These are phyloP conservation scores for Termitomyces sp. DNA, from an alignment of 768 basidiomycete species.

Conservation along the genomic window DNA sequence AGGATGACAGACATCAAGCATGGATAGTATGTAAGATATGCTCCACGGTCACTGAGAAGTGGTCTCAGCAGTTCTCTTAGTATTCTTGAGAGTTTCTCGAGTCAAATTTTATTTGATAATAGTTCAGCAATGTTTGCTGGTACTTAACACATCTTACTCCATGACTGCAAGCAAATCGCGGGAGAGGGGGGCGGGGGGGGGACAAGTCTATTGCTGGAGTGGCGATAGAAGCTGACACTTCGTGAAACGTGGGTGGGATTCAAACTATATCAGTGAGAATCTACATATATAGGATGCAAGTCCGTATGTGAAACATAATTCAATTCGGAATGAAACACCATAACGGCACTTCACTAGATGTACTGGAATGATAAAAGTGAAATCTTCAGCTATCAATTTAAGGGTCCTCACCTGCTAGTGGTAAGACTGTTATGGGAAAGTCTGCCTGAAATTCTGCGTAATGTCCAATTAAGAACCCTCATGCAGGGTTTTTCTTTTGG, in stretches of 20 bases:
- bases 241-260: neutral
- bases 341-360: constrained; percentile 13
- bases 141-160: neutral
- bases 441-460: constrained; percentile 75
- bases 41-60: neutral
- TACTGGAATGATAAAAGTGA: constrained; percentile 12
- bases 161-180: neutral
- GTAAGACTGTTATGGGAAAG: constrained; percentile 58
- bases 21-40: neutral
- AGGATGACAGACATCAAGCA: neutral
- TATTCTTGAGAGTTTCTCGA: neutral
- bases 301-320: neutral
- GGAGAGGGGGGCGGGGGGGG: neutral
- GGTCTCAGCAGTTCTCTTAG: neutral
- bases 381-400: neutral
- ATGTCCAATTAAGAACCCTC: constrained; percentile 68
- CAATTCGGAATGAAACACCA: too few species aligned
- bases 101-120: neutral
- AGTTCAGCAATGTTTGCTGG: neutral
- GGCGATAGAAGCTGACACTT: neutral
- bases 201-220: too few species aligned
- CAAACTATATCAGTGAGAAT: neutral
- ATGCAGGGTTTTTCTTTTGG: constrained; percentile 58
- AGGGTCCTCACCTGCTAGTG: constrained; percentile 57
- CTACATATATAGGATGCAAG: neutral